Percentiles rank a stretch among this genome's conserved stretches.
These are phyloP conservation scores for Filobasidium wieringae DNA, from an alignment of 768 basidiomycete species.

Conservation along the genomic window DNA sequence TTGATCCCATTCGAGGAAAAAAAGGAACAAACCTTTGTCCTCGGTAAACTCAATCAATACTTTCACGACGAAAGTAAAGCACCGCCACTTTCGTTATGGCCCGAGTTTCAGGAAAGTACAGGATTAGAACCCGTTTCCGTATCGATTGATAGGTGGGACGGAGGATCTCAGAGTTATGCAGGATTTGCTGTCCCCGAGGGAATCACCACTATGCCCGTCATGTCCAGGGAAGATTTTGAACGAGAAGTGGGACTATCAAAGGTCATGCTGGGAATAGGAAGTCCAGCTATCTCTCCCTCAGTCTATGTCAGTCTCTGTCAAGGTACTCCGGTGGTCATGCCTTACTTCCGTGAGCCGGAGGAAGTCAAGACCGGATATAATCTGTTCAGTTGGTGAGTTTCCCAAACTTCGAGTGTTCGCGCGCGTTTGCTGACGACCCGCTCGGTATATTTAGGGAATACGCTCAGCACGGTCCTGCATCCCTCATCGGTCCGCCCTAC, in stretches of 20 bases:
- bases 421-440: neutral
- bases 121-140: constrained; percentile 23
- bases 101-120: constrained; percentile 14
- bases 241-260: constrained; percentile 25
- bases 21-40: constrained; percentile 16
- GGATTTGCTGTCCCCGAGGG: constrained; percentile 21
- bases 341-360: constrained; percentile 19
- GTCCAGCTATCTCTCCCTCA: constrained; percentile 28
- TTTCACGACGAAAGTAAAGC: constrained; percentile 21
- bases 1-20: constrained; percentile 1
- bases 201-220: constrained; percentile 19
- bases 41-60: constrained; percentile 32
- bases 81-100: constrained; percentile 19
- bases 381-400: constrained; percentile 14
- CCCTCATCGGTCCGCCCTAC: constrained; percentile 28
- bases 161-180: neutral
- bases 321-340: constrained; percentile 32
- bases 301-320: constrained; percentile 36
- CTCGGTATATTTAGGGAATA: neutral
- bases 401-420: neutral
- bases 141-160: constrained; percentile 16
- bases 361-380: constrained; percentile 23
- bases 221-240: constrained; percentile 22
- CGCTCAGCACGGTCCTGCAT: constrained; percentile 32
- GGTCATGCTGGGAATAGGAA: constrained; percentile 32